Base-by-base conservation (phyloP, 345 rosid genomes). In the Theobroma cacao region DNA sequence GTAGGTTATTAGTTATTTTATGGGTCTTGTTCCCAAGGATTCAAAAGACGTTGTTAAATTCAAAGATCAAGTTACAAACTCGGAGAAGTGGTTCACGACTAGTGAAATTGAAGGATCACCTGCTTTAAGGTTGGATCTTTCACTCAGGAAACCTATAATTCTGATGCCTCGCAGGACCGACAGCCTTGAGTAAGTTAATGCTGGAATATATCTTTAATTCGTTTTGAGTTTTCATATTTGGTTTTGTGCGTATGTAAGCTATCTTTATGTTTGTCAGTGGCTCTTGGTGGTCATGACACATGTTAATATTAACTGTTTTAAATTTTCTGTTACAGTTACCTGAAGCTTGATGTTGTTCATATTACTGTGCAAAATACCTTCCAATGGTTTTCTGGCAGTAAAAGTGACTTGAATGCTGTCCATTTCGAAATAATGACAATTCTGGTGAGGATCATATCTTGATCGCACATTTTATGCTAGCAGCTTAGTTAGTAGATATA, bases 71-170 rank as follows among this genome's bases (percentile, higher is more conserved):
- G 89, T 80, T 56, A 92, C 98, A 59, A 89, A 96, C 84, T 89
- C 95, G 24, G 99, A 94, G 88, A 90, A 91, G 82, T 90, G 91
- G 93, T 92, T 94, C 83, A 90, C 95, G 8, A 79, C 97, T 38
- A 89, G 94, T 79, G 97, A 94, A 84, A 87, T 94, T 80, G 98
- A 94, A 78, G 99, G 99, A 76, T 94, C 97, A 75, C 98, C 99
- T 64, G 95, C 99, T 81, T 73, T 96, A 52, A 96, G 89, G 88
- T 86, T 96, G 86, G 92, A 91, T 88, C 88, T 96, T 79, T 96
- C 99, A 58, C 94, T 96, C 34, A 87, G 84, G 84, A 92, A 90
- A 76, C 99, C 99, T 64, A 92, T 96, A 78, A 96, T 96, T 86
- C 84, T 94, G 86, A 94, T 96, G 99, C 99, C 99, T 80, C 94